These are phyloP conservation scores for Meira miltonrushii DNA, from an alignment of 1,284 basidiomycete species.

Conservation along the genomic window DNA sequence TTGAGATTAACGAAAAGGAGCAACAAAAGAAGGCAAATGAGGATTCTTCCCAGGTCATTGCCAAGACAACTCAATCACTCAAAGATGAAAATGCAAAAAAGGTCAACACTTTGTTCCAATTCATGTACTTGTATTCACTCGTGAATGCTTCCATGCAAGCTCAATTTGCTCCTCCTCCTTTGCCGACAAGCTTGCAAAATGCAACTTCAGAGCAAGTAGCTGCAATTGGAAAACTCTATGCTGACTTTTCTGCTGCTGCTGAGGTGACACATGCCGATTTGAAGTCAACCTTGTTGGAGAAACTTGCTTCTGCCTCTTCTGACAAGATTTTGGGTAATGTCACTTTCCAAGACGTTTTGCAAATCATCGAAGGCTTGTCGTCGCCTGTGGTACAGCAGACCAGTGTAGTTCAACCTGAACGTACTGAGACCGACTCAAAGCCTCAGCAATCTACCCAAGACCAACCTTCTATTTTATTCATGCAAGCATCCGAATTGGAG, in stretches of 20 bases:
- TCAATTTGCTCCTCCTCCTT: conserved; percentile 1
- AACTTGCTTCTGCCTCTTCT: neutral
- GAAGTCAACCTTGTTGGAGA: neutral
- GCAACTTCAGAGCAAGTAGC: conserved; percentile 4
- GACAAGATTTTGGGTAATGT: conserved; percentile 2
- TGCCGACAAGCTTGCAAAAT: neutral
- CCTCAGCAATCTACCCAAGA: neutral
- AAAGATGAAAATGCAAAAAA: neutral
- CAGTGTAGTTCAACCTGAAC: neutral
- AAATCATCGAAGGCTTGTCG: neutral
- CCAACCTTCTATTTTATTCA: neutral
- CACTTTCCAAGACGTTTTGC: neutral
- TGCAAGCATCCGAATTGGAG: conserved; percentile 2
- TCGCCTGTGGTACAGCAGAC: neutral
- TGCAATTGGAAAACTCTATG: conserved; percentile 7
- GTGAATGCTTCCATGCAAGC: neutral
- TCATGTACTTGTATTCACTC: neutral
- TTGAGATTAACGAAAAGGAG: conserved; percentile 6
- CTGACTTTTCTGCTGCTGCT: neutral
- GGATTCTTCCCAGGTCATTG: neutral
- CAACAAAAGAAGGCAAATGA: neutral
- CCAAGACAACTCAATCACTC: neutral
- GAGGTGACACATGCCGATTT: neutral
- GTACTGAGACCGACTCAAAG: neutral
- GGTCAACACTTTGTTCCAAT: neutral